Evolutionary conservation across 1,139 yeast genomes (phyloP).

Genomic region (Yamadazyma atlantica): DNA sequence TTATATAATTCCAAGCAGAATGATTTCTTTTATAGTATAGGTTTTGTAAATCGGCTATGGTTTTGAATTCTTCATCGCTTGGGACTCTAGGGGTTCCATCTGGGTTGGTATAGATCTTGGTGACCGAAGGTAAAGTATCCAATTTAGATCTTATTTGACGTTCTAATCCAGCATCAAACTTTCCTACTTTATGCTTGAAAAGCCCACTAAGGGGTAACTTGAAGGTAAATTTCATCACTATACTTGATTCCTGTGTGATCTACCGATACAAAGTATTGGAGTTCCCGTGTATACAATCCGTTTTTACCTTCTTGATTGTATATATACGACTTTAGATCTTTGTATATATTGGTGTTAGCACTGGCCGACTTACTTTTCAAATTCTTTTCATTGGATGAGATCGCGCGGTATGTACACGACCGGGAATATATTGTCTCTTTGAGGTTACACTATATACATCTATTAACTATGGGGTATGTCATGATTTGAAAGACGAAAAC

Average conservation of each 20-base stretch:
- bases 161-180: slow-evolving; percentile 44
- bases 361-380: slow-evolving; percentile 14
- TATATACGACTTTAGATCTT: neutral
- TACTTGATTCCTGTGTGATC: neutral
- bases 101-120: slow-evolving; percentile 66
- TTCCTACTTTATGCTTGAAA: slow-evolving; percentile 38
- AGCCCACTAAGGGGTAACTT: slow-evolving; percentile 42
- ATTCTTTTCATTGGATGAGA: slow-evolving; percentile 20
- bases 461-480: neutral
- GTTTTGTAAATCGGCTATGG: slow-evolving; percentile 69
- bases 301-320: neutral
- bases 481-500: slow-evolving; percentile 23
- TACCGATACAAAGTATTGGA: neutral
- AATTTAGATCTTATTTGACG: slow-evolving; percentile 43
- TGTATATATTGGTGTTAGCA: neutral
- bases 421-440: neutral
- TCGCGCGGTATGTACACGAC: slow-evolving; percentile 1
- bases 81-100: slow-evolving; percentile 80
- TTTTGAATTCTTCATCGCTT: slow-evolving; percentile 68
- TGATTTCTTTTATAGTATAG: slow-evolving; percentile 61
- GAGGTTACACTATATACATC: too few relatives aligned
- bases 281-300: neutral
- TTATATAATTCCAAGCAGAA: slow-evolving; percentile 58
- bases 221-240: slow-evolving; percentile 42
- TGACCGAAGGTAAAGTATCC: slow-evolving; percentile 53